A percentile compares a stretch with the other conserved stretches of the same genome.
phyloP scores from a whole-genome alignment of 495 filamentous ascomycete genomes.

The Lichina pygmaea region DNA sequence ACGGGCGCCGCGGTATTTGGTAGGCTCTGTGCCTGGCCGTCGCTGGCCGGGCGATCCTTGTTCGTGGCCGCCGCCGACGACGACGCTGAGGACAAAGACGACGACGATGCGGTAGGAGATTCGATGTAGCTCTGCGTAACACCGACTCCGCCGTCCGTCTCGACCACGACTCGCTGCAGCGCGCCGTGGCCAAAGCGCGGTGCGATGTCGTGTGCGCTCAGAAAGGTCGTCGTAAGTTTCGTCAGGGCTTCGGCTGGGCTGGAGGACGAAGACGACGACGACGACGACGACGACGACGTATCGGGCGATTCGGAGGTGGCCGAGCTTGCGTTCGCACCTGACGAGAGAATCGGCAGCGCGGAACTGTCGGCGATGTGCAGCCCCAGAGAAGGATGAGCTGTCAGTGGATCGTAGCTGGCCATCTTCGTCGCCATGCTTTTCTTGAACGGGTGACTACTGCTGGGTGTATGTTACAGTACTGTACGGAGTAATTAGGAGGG shows the following conservation, averaged over 20 bases:
- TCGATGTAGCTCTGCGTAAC: slow-evolving; percentile 1
- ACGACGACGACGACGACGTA: neutral
- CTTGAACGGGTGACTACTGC: neutral
- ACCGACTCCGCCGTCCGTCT: neutral
- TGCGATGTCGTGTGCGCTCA: slow-evolving; percentile 1
- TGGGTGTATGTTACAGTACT: neutral
- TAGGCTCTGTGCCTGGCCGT: neutral
- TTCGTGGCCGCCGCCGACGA: neutral
- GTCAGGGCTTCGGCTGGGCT: neutral
- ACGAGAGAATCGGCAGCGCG: slow-evolving; percentile 1
- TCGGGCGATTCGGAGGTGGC: neutral
- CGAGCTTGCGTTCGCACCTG: neutral
- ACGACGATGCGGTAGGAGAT: neutral
- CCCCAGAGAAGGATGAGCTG: neutral
- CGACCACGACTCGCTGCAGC: neutral
- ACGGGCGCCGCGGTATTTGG: neutral
- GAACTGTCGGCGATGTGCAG: slow-evolving; percentile 1
- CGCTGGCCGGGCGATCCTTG: neutral
- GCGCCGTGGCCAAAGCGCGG: neutral
- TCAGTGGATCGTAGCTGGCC: neutral
- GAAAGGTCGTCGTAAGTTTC: neutral
- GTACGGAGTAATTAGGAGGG: neutral
- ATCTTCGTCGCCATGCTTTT: neutral
- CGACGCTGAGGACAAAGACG: neutral
- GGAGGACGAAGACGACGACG: neutral